Evolutionary conservation across 1,284 basidiomycete genomes (phyloP), one percentile per base, ranked within the genome.

Genomic region (Ceratobasidium theobromae): DNA sequence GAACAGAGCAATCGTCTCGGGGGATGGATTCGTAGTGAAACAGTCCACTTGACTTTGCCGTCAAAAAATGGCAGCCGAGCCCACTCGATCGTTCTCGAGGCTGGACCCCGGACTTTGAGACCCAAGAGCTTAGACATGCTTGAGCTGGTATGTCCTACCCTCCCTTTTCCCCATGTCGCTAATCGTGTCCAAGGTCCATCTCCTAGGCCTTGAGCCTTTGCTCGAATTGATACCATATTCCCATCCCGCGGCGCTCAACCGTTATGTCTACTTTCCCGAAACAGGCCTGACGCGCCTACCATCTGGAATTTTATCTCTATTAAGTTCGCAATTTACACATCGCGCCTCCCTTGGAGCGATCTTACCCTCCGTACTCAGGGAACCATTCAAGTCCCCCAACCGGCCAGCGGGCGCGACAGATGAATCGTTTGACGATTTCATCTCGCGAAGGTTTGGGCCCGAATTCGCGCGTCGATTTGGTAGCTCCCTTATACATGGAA

Each of bases 401-500:
- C 77, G 80, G 45, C 79, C 76, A 12, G 48, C 67, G 16, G 58
- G 69, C n/a, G 57, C 53, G 67, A 70, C 52, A 1, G 95, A 98
- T 74, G 95, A 98, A 74, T 89, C 88, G 2, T 81, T 98, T 18
- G 86, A 96, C 71, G 76, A 82, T 0, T 93, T 98, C 72, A 76
- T 98, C 65, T 75, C 82, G 0, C 82, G 93, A 3, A 82, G 93
- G 11, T 90, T 98, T 67, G 93, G 93, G 0, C 73, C 79, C 1
- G 75, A 80, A 0, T 84, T 95, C 65, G 91, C 94, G 0, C 82
- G 85, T 9, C 83, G 83, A 3, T 82, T 97, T 54, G 87, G 90
- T 2, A 92, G 89, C 65, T 90, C 95, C 0, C 80, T 98, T 69
- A 84, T 95, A 0, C 95, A 98, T 72, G 96, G 95, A 0, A 91